These are phyloP conservation scores for Pseudocercospora fijiensis DNA, from an alignment of 2,329 filamentous ascomycete species.

Conservation along the genomic window DNA sequence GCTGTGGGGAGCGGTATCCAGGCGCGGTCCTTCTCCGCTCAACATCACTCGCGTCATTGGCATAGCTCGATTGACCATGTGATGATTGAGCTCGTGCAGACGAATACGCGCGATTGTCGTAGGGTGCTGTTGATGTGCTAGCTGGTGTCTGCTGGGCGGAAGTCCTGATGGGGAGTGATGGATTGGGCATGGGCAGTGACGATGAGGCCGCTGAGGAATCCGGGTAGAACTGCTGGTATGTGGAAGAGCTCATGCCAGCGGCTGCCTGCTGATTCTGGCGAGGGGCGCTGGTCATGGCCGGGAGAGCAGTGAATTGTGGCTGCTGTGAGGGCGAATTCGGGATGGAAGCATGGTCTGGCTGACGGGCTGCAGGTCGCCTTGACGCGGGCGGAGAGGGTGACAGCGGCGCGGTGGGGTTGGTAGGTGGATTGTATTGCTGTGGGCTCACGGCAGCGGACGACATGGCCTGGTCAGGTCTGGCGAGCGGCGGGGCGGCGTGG, in stretches of 20 bases:
- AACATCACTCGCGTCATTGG: slow-evolving; percentile 44
- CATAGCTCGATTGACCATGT: slow-evolving; percentile 41
- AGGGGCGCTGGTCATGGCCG: slow-evolving; percentile 47
- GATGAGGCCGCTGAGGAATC: slow-evolving; percentile 26
- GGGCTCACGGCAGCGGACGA: slow-evolving; percentile 27
- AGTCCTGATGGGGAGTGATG: slow-evolving; percentile 32
- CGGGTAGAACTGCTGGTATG: slow-evolving; percentile 66
- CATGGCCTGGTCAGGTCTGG: slow-evolving; percentile 16
- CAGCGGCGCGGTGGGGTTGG: slow-evolving; percentile 19
- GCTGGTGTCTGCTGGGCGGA: slow-evolving; percentile 27
- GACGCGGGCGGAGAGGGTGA: slow-evolving; percentile 23
- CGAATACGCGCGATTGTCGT: slow-evolving; percentile 30
- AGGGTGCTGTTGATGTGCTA: slow-evolving; percentile 24
- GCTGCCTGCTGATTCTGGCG: slow-evolving; percentile 46
- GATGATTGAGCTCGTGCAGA: slow-evolving; percentile 35
- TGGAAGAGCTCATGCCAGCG: slow-evolving; percentile 68
- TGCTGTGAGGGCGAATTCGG: slow-evolving; percentile 43
- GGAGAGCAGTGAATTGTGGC: slow-evolving; percentile 38
- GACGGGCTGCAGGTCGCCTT: slow-evolving; percentile 19
- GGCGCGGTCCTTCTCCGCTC: slow-evolving; percentile 41
- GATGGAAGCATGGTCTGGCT: slow-evolving; percentile 41
- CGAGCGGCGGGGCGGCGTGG: slow-evolving; percentile 3
- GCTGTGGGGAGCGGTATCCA: slow-evolving; percentile 49
- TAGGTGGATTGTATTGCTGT: slow-evolving; percentile 16
- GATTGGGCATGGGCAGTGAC: slow-evolving; percentile 18